These are phyloP conservation scores for Cucurbita ficifolia DNA, from an alignment of 306 rosid genomes.

Conservation along the genomic window DNA sequence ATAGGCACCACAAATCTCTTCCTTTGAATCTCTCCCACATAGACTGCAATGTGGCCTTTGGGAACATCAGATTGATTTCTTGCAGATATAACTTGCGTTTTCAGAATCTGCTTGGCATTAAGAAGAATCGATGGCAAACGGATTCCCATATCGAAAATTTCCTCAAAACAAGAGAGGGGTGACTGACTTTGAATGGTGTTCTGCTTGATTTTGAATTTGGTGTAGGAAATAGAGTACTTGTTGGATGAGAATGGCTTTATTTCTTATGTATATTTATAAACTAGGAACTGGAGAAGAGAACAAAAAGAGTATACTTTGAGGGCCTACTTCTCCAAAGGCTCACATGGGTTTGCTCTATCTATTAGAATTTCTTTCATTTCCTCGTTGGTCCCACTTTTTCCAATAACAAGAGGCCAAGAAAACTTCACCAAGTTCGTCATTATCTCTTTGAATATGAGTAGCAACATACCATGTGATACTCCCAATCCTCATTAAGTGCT, in stretches of 20 bases:
- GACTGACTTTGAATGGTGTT: not conserved
- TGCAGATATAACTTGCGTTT: not conserved
- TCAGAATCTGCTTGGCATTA: conserved; percentile 2
- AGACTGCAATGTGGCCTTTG: conserved; percentile 33
- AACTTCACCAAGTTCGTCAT: not conserved
- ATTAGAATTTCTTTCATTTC: not conserved
- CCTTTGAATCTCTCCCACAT: conserved; percentile 32
- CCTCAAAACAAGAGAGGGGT: not conserved
- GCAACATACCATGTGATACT: conserved; percentile 5
- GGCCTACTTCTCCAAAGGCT: not conserved
- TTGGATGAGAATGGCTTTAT: not conserved
- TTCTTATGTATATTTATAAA: not conserved
- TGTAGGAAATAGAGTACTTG: not conserved
- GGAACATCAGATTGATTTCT: conserved; percentile 16
- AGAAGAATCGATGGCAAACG: conserved; percentile 3
- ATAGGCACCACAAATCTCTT: conserved; percentile 31
- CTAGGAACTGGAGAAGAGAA: no score
- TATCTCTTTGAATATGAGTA: not conserved
- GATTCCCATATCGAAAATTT: not conserved
- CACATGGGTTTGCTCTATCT: not conserved
- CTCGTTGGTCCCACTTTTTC: not conserved
- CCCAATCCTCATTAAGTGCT: not conserved
- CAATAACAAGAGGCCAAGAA: not conserved
- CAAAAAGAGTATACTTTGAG: not conserved
- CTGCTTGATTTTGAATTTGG: not conserved